phyloP scores from a whole-genome alignment of 768 basidiomycete genomes.

The Pleurotus djamor region DNA sequence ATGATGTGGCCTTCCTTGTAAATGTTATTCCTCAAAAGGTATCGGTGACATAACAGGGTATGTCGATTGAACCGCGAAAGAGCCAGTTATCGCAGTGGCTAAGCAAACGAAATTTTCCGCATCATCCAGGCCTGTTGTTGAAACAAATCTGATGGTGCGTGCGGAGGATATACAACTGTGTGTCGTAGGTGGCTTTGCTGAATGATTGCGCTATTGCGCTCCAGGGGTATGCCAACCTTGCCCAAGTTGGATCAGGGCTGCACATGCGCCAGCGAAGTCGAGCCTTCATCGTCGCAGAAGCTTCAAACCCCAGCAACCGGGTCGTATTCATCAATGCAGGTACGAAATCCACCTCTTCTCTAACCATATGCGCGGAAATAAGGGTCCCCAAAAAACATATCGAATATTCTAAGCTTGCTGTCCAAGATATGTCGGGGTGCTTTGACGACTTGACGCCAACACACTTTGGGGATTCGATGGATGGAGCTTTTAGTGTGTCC shows the following conservation, averaged over 20 bases:
- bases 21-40: slow-evolving; percentile 30
- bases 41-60: slow-evolving; percentile 78
- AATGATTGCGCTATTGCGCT: slow-evolving; percentile 3
- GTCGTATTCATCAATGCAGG: slow-evolving; percentile 79
- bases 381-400: slow-evolving; percentile 2
- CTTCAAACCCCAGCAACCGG: slow-evolving; percentile 50
- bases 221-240: slow-evolving; percentile 65
- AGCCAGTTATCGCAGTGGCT: slow-evolving; percentile 6
- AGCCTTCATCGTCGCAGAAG: slow-evolving; percentile 72
- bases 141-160: slow-evolving; percentile 80
- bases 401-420: slow-evolving; percentile 1
- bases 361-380: neutral
- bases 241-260: slow-evolving; percentile 70
- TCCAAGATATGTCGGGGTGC: neutral
- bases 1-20: neutral
- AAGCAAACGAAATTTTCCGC: neutral
- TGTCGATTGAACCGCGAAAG: slow-evolving; percentile 10
- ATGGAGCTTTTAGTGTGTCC: neutral
- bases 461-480: neutral
- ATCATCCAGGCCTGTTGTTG: slow-evolving; percentile 59
- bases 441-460: neutral
- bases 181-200: neutral
- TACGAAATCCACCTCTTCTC: slow-evolving; percentile 19
- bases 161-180: neutral
- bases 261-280: slow-evolving; percentile 81